Conservation (phyloP, 352 stramenopile genomes). For the Pythium coloratum region DNA sequence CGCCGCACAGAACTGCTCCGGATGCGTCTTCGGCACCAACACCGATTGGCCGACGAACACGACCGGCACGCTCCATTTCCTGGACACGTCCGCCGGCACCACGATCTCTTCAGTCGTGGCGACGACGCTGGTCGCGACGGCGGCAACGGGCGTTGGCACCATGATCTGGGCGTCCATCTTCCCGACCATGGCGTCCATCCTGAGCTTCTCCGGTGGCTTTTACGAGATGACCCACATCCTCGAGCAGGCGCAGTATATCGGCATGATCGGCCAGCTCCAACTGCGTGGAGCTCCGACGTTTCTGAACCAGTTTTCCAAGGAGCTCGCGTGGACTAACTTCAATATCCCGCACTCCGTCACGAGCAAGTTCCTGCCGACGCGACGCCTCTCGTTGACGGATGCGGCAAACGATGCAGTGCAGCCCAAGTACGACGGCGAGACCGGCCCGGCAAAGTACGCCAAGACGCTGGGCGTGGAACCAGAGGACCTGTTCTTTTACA, state of each 20-base stretch:
- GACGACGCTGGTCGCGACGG: slow-evolving; percentile 58
- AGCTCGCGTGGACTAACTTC: slow-evolving; percentile 87
- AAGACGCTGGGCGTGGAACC: slow-evolving; percentile 61
- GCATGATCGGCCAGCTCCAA: slow-evolving; percentile 81
- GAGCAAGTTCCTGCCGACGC: slow-evolving; percentile 24
- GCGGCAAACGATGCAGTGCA: slow-evolving; percentile 20
- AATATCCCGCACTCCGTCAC: slow-evolving; percentile 66
- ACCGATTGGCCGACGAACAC: slow-evolving; percentile 80
- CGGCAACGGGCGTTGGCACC: slow-evolving; percentile 47
- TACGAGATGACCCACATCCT: slow-evolving; percentile 88
- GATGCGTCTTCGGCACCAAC: slow-evolving; percentile 84
- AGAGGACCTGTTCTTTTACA: slow-evolving; percentile 82
- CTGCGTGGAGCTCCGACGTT: slow-evolving; percentile 75
- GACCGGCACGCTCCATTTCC: slow-evolving; percentile 63
- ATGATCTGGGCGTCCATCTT: slow-evolving; percentile 77
- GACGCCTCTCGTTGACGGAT: slow-evolving; percentile 15
- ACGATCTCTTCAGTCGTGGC: slow-evolving; percentile 67
- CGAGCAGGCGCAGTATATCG: slow-evolving; percentile 83
- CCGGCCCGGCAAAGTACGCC: slow-evolving; percentile 69
- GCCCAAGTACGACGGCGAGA: slow-evolving; percentile 41
- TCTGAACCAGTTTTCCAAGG: slow-evolving; percentile 77
- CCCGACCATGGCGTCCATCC: slow-evolving; percentile 54
- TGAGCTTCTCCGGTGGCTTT: slow-evolving; percentile 72
- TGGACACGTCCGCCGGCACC: slow-evolving; percentile 67
- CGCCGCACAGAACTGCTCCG: slow-evolving; percentile 70